Conservation (phyloP, 2,329 filamentous ascomycete species). For the Alternaria angustiovoidea region DNA sequence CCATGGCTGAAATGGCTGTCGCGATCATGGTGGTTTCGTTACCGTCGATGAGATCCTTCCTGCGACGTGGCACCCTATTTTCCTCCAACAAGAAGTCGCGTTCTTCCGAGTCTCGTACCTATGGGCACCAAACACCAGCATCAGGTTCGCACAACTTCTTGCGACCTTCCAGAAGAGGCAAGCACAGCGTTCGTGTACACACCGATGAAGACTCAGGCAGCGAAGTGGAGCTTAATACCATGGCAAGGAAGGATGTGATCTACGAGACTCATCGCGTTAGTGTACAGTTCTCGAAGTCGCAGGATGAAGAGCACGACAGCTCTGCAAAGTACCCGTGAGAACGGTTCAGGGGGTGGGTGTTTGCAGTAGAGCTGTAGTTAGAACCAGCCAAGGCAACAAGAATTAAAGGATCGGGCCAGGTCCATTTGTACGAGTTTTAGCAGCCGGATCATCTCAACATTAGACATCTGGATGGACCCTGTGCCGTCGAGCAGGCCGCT, state of each 20-base stretch:
- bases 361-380: not conserved
- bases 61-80: slow-evolving; percentile 30
- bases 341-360: not conserved
- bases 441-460: slow-evolving; percentile 2
- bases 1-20: slow-evolving; percentile 38
- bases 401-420: slow-evolving; percentile 1
- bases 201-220: slow-evolving; percentile 31
- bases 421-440: not conserved
- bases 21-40: slow-evolving; percentile 38
- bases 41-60: slow-evolving; percentile 33
- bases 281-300: slow-evolving; percentile 28
- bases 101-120: slow-evolving; percentile 17
- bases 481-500: not conserved
- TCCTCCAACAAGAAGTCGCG: slow-evolving; percentile 27
- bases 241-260: slow-evolving; percentile 31
- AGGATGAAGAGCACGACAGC: slow-evolving; percentile 10
- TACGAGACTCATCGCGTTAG: slow-evolving; percentile 32
- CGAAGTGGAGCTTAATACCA: slow-evolving; percentile 31
- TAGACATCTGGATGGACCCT: not conserved
- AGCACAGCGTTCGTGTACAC: slow-evolving; percentile 13
- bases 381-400: not conserved
- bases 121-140: slow-evolving; percentile 17
- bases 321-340: slow-evolving; percentile 10
- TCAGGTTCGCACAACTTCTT: slow-evolving; percentile 16
- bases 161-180: slow-evolving; percentile 16